phyloP scores from a whole-genome alignment of 2,329 filamentous ascomycete genomes.

The Phaeosphaeria sp. region DNA sequence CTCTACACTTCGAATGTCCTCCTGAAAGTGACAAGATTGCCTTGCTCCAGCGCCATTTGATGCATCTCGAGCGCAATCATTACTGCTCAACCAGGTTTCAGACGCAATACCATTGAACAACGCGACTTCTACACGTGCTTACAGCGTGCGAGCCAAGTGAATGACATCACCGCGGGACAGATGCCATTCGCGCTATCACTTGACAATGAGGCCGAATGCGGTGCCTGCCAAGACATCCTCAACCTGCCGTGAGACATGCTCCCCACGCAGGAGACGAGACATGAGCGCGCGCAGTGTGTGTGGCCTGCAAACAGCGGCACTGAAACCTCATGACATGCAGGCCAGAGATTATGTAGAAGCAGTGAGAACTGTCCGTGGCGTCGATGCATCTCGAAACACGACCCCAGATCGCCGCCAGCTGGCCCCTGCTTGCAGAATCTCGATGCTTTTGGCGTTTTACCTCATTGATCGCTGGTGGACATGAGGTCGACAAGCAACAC shows the following conservation, averaged over 20 bases:
- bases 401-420: constrained; percentile 18
- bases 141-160: neutral
- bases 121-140: neutral
- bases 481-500: constrained; percentile 13
- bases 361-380: neutral
- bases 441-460: constrained; percentile 32
- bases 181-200: constrained; percentile 20
- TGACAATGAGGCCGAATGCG: constrained; percentile 12
- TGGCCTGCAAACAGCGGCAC: constrained; percentile 9
- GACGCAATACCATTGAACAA: neutral
- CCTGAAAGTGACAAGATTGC: too few relatives aligned
- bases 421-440: constrained; percentile 20
- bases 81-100: neutral
- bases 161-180: constrained; percentile 20
- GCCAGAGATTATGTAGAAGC: neutral
- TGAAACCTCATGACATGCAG: neutral
- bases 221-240: constrained; percentile 25
- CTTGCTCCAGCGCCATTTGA: too few relatives aligned
- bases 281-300: neutral
- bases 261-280: constrained; percentile 3
- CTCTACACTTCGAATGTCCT: too few relatives aligned
- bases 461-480: constrained; percentile 21
- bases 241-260: constrained; percentile 11
- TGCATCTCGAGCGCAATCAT: neutral
- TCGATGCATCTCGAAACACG: constrained; percentile 10